A percentile compares a stretch with the other conserved stretches of the same genome.
Evolutionary conservation across 768 basidiomycete species (phyloP).

Genomic region (Suillus ampliporus): DNA sequence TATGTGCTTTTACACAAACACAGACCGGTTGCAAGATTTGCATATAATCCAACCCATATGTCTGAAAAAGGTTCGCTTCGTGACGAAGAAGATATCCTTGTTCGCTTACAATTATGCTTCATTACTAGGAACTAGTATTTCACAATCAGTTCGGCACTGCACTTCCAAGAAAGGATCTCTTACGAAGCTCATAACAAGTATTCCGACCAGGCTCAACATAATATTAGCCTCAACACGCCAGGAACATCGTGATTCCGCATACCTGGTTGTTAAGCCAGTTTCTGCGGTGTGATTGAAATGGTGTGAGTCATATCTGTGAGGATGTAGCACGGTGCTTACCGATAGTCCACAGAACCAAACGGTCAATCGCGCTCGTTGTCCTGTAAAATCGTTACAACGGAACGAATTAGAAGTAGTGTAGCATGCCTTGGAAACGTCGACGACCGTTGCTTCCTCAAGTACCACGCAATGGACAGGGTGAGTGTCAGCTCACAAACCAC

Average conservation of each 20-base stretch:
- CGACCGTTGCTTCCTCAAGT: neutral
- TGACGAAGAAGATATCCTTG: neutral
- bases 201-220: neutral
- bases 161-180: neutral
- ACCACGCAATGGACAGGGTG: neutral
- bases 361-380: neutral
- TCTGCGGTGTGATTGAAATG: neutral
- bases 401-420: neutral
- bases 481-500: conserved; percentile 2
- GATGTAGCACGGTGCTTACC: conserved; percentile 1
- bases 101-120: conserved; percentile 6
- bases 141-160: conserved; percentile 1
- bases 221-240: neutral
- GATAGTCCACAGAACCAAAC: conserved; percentile 7
- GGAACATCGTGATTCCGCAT: neutral
- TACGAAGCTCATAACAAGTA: neutral
- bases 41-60: conserved; percentile 10
- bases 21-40: conserved; percentile 2
- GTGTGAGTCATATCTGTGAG: neutral
- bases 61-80: neutral
- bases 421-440: neutral
- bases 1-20: neutral
- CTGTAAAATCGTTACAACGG: neutral
- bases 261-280: conserved; percentile 5
- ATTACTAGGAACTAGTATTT: conserved; percentile 7